These are phyloP conservation scores for Phaeodactylum tricornutum DNA, from an alignment of 108 stramenopile genomes.

Conservation along the genomic window DNA sequence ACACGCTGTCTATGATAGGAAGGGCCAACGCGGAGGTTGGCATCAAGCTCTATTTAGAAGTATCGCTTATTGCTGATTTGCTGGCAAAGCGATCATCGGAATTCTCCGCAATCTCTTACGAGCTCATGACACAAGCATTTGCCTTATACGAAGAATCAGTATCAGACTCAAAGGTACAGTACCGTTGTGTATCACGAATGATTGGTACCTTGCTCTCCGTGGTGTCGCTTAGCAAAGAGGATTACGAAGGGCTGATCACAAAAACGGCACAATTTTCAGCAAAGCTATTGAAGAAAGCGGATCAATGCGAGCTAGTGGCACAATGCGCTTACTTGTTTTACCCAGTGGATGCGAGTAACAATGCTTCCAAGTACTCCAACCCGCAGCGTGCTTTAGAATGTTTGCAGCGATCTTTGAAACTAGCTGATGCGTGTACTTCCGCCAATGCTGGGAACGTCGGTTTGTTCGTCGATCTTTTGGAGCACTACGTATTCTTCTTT, in stretches of 20 bases:
- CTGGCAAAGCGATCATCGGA: slow-evolving; percentile 13
- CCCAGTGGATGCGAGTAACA: slow-evolving; percentile 11
- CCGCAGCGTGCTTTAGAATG: slow-evolving; percentile 92
- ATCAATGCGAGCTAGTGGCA: slow-evolving; percentile 91
- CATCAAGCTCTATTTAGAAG: slow-evolving; percentile 83
- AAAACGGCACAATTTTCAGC: slow-evolving; percentile 92
- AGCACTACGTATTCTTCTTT: slow-evolving; percentile 92
- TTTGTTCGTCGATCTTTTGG: slow-evolving; percentile 93
- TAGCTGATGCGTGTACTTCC: slow-evolving; percentile 84
- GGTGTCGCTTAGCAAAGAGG: slow-evolving; percentile 55
- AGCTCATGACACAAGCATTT: slow-evolving; percentile 91
- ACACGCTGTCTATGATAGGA: slow-evolving; percentile 73
- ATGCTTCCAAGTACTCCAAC: slow-evolving; percentile 36
- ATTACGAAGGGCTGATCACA: slow-evolving; percentile 91
- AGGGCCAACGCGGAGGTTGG: slow-evolving; percentile 58
- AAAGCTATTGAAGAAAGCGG: slow-evolving; percentile 88
- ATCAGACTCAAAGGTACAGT: slow-evolving; percentile 75
- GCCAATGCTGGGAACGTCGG: slow-evolving; percentile 52
- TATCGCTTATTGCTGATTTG: slow-evolving; percentile 79
- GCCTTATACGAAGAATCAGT: slow-evolving; percentile 88
- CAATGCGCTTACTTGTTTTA: slow-evolving; percentile 90
- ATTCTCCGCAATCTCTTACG: slow-evolving; percentile 50
- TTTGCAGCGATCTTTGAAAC: slow-evolving; percentile 78
- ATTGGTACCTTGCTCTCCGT: slow-evolving; percentile 81
- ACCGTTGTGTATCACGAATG: slow-evolving; percentile 69